Base-by-base conservation (phyloP, 108 stramenopile species). In the Skeletonema potamos region DNA sequence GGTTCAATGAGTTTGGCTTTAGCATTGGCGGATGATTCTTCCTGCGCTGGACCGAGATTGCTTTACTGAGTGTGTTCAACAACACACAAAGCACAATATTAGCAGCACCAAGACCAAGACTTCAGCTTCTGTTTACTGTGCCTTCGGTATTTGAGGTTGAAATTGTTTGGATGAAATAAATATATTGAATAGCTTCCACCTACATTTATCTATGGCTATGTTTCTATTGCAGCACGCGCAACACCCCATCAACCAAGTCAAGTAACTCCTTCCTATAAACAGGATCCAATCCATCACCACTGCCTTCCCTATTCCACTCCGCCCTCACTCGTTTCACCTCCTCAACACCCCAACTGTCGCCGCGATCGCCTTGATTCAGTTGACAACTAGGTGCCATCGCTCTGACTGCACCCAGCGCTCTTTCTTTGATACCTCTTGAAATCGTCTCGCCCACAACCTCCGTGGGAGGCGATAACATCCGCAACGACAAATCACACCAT, bases 361-460 rank as follows among this genome's bases (percentile, higher is more conserved):
- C 51, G 26, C 63, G 36, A 51, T 51, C 48, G 0, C 1, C 48
- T 20, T 22, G 20, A 4, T 51, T 8, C 8, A 8, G 27, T 30
- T 33, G 41, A 65, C 89, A 91, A 51, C 55, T 69, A 13, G 84
- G 86, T n/a, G 77, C 83, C 58, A 90, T 30, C 20, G 80, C 68
- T 6, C 80, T 44, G 5, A 83, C 62, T 7, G 85, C 72, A 57
- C 68, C 62, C 44, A 90, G 18, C 8, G 83, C 59, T 18, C 81
- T 61, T 58, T 87, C 85, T 17, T 79, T 70, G 4, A 87, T 68
- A 9, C 67, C 58, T 27, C 54, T 36, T 9, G 66, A 29, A 7
- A 62, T 24, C 27, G 39, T 44, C 48, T 15, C 28, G 58, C 80
- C 67, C 6, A 74, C 10, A 54, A 80, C 7, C 54, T 79, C 46